Evolutionary conservation across 1,284 basidiomycete genomes (phyloP), one percentile per base, ranked within the genome.

Genomic region (Inonotus obliquus): DNA sequence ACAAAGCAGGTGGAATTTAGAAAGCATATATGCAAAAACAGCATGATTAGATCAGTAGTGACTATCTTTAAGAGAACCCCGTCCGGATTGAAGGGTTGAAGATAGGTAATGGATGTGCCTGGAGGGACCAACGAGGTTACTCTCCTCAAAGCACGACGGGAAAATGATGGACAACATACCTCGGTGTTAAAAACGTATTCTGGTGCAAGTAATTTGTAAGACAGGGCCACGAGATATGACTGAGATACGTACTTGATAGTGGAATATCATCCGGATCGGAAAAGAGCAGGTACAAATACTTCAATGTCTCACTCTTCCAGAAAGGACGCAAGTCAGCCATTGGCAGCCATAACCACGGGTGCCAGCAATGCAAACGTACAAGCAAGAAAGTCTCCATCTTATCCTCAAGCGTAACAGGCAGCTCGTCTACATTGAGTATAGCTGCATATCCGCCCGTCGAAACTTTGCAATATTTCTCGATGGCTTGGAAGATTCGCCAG

Each of bases 101-200:
- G 60, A 89, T 80, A 10, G 87, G 86, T 41, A 89, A 71, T 10
- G 86, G 86, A 69, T 89, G 87, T 10, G 84, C 87, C 84, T 86
- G 32, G 27, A 35, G 27, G 14, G n/a, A n/a, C 14, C 25, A 52
- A 17, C 6, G 32, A 7, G 39, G 11, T 21, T 51, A 39, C 51
- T 44, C 63, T 21, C 59, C 23, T 55, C 49, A 11, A 35, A 35
- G 27, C 41, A 54, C 32, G 39, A 53, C 59, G 29, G 39, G 21
- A 47, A 49, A 49, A 27, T 4, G n/a, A 37, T 14, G 4, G 54
- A 25, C n/a, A 54, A 70, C 77, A 63, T 66, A 88, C 89, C 79
- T 96, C 95, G 2, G 96, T 98, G 70, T 97, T 98, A 75, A 97
- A 90, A n/a, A 98, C 93, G 72, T 91, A 90, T 72, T 88, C 91